Base-by-base conservation (phyloP, 2,329 filamentous ascomycete genomes). In the Alternaria ethzedia region DNA sequence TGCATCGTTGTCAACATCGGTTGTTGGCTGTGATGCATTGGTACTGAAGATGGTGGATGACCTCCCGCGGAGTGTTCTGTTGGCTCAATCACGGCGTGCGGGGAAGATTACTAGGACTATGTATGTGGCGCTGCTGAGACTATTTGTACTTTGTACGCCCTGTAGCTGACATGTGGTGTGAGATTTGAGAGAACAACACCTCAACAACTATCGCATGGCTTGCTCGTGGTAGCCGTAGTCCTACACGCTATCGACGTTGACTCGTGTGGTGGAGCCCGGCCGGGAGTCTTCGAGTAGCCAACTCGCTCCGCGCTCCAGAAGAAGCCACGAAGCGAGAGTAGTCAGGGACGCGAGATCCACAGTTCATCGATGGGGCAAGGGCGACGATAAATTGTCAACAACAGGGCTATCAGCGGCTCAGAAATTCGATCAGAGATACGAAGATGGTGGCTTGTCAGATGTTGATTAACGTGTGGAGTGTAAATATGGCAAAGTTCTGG, bases 191-290 rank as follows among this genome's bases (percentile, higher is more conserved):
- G 17, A 44, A 46, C 13, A 41, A 56, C 52, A 45, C 13, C 41
- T 46, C 54, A 56, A 45, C 54, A 56, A 45, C 25, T 23, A 21
- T n/a, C 15, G 25, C 32, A 25, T 57, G 51, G 51, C 57, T 54
- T 59, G 58, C 28, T 57, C 36, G 28, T 26, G 17, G 32, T 45
- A 36, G 15, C 23, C 44, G 45, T 50, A 57, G 36, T 54, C 26
- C 23, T 62, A 25, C 20, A 28, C 41, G 50, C 54, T 44, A 49
- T 49, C n/a, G 57, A 51, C 26, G 26, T 63, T 66, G 64, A 66
- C 60, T 63, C 60, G 41, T 26, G 46, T n/a, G 25, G 59, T 61
- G 65, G 63, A 54, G 47, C 57, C 58, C 56, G 63, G 63, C 66
- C 58, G 55, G 45, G 30, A 45, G 50, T 57, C 52, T 50, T 55